phyloP scores from a whole-genome alignment of 2,329 filamentous ascomycete species.

The Magnaporthales sp. region DNA sequence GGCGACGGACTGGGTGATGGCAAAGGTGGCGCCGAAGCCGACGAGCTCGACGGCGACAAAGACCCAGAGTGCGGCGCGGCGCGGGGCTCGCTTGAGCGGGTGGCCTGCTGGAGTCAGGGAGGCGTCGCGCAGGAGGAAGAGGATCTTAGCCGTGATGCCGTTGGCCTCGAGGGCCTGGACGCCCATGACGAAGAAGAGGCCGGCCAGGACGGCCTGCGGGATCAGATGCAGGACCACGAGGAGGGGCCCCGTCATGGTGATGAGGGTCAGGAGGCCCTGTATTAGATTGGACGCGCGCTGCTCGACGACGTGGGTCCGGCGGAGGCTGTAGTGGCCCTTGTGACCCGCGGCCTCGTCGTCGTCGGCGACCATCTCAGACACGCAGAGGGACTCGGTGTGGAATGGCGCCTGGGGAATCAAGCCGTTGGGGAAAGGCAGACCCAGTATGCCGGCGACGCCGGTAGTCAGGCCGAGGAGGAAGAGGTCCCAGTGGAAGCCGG shows the following conservation, averaged over 20 bases:
- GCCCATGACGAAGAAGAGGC: slow-evolving; percentile 80
- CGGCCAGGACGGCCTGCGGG: slow-evolving; percentile 70
- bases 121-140: slow-evolving; percentile 60
- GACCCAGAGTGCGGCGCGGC: slow-evolving; percentile 58
- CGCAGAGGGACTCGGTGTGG: slow-evolving; percentile 71
- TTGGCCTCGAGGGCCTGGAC: slow-evolving; percentile 69
- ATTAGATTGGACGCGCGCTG: slow-evolving; percentile 72
- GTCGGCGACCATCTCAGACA: slow-evolving; percentile 46
- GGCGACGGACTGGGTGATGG: slow-evolving; percentile 72
- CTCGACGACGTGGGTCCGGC: slow-evolving; percentile 59
- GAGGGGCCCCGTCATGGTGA: slow-evolving; percentile 69
- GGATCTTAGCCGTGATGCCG: slow-evolving; percentile 65
- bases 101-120: slow-evolving; percentile 51
- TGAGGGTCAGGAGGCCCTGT: slow-evolving; percentile 68
- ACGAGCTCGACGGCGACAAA: slow-evolving; percentile 62
- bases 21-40: slow-evolving; percentile 70
- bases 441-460: slow-evolving; percentile 64
- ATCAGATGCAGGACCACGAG: slow-evolving; percentile 68
- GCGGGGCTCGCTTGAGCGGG: slow-evolving; percentile 51
- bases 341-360: slow-evolving; percentile 32
- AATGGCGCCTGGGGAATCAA: slow-evolving; percentile 79
- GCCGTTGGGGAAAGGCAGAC: slow-evolving; percentile 69
- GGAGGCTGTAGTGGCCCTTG: slow-evolving; percentile 46
- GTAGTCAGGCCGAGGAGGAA: slow-evolving; percentile 75
- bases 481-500: slow-evolving; percentile 79